Conservation (phyloP, 2,329 filamentous ascomycete genomes). For the Neocatenulostroma microsporum region DNA sequence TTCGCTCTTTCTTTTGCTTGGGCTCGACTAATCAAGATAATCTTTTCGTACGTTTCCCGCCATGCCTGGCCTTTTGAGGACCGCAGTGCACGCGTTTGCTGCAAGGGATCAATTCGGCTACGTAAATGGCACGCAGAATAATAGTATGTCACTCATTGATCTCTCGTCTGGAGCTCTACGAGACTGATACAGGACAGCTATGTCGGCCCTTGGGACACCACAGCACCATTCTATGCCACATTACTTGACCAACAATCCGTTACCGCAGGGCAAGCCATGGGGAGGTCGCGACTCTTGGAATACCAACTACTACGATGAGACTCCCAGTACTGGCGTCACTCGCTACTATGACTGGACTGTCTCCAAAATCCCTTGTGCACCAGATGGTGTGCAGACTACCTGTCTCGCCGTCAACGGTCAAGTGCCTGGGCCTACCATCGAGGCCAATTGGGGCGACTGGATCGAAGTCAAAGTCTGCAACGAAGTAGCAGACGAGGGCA, state of each 20-base stretch:
- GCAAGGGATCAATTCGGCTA: too few species aligned
- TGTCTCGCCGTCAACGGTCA: conserved; percentile 19
- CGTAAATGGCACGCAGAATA: too few species aligned
- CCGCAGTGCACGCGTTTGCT: too few species aligned
- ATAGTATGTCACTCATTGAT: too few species aligned
- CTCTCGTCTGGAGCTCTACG: too few species aligned
- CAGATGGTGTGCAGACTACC: conserved; percentile 21
- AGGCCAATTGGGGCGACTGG: conserved; percentile 36
- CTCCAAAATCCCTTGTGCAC: conserved; percentile 14
- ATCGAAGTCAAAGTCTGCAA: conserved; percentile 30
- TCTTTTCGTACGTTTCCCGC: too few species aligned
- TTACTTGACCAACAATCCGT: conserved; percentile 13
- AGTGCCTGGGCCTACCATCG: conserved; percentile 20
- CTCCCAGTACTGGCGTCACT: conserved; percentile 23
- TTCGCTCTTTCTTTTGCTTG: too few species aligned
- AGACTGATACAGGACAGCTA: too few species aligned
- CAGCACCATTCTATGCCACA: conserved; percentile 8
- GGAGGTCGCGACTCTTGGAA: conserved; percentile 10
- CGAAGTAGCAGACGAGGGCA: conserved; percentile 28
- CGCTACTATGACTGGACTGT: conserved; percentile 24
- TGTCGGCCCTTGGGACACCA: conserved; percentile 13
- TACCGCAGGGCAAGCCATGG: conserved; percentile 20
- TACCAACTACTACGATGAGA: conserved; percentile 19
- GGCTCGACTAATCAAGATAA: too few species aligned
- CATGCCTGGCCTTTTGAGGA: too few species aligned